A percentile compares a stretch with the other conserved stretches of the same genome.
These are phyloP conservation scores for Trichoderma endophyticum DNA, from an alignment of 2,329 filamentous ascomycete species.

Conservation along the genomic window DNA sequence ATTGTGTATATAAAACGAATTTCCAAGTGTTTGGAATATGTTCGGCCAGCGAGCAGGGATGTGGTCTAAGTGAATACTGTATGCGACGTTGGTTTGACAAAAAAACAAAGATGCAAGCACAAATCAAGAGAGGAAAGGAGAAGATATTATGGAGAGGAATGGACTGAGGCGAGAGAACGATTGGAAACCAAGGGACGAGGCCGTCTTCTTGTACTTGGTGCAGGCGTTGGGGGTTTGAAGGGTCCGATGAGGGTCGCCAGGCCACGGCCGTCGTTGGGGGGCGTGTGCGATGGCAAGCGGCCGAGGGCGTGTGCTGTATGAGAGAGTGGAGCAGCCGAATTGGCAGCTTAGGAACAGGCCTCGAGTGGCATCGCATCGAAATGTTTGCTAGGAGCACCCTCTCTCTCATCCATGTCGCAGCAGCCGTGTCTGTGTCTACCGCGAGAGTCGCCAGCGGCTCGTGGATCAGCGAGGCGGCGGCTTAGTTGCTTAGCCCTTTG, in stretches of 20 bases:
- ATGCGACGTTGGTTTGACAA: not conserved
- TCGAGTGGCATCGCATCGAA: not conserved
- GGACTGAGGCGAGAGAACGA: slow-evolving; percentile 21
- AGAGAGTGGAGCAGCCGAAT: not conserved
- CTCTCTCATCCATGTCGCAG: not conserved
- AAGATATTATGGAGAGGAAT: slow-evolving; percentile 9
- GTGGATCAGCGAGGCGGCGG: slow-evolving; percentile 19
- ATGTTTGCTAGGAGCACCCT: not conserved
- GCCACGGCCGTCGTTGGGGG: not conserved
- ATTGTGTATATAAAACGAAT: not conserved
- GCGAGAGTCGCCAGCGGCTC: slow-evolving; percentile 16
- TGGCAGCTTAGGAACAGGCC: not conserved
- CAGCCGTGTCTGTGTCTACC: not conserved
- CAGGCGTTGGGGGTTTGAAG: not conserved
- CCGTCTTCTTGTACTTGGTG: slow-evolving; percentile 30
- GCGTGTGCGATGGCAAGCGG: not conserved
- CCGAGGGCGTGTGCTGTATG: not conserved
- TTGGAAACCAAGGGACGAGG: slow-evolving; percentile 28
- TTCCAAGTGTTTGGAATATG: slow-evolving; percentile 11
- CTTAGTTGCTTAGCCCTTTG: not conserved
- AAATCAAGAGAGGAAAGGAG: slow-evolving; percentile 3
- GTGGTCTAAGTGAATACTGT: not conserved
- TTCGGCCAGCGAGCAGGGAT: slow-evolving; percentile 7
- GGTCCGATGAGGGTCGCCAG: slow-evolving; percentile 9
- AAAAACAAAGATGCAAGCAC: not conserved